phyloP scores from a whole-genome alignment of 2,329 filamentous ascomycete species.

The Septoria linicola region DNA sequence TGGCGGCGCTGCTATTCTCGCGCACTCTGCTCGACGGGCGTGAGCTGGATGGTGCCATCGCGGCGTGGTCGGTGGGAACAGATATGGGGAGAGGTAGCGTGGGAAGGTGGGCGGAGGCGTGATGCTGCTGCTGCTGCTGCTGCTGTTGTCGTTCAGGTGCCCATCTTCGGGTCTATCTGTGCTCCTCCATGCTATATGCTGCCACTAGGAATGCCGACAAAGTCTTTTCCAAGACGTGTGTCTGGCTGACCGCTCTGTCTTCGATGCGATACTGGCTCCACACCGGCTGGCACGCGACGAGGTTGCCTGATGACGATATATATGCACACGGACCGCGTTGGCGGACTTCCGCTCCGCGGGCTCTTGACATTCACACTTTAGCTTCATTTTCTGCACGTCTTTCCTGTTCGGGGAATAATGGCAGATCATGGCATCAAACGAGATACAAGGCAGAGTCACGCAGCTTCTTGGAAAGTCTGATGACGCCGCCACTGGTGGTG shows the following conservation, averaged over 20 bases:
- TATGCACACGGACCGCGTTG: too few relatives aligned
- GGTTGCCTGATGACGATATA: background rate
- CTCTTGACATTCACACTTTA: background rate
- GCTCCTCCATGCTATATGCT: background rate
- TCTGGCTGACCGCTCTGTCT: too few relatives aligned
- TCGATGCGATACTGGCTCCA: too few relatives aligned
- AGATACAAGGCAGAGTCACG: slow-evolving; percentile 25
- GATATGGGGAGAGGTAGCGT: background rate
- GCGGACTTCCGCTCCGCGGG: too few relatives aligned
- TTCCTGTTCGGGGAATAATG: slow-evolving; percentile 23
- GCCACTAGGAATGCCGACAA: background rate
- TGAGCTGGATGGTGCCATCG: slow-evolving; percentile 20
- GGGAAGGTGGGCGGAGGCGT: background rate
- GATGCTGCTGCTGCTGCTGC: too few relatives aligned
- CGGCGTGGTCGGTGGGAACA: background rate
- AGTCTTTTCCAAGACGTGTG: too few relatives aligned
- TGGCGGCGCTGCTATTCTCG: slow-evolving; percentile 32
- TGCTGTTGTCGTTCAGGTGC: too few relatives aligned
- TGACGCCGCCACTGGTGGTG: slow-evolving; percentile 27
- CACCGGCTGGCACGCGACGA: too few relatives aligned
- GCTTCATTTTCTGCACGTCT: slow-evolving; percentile 6
- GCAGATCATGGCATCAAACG: slow-evolving; percentile 27
- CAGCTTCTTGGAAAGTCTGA: slow-evolving; percentile 29
- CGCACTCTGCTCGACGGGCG: slow-evolving; percentile 24
- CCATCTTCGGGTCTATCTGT: background rate